Conservation (phyloP, 1,284 basidiomycete genomes). For the Trichosporon faecale region DNA sequence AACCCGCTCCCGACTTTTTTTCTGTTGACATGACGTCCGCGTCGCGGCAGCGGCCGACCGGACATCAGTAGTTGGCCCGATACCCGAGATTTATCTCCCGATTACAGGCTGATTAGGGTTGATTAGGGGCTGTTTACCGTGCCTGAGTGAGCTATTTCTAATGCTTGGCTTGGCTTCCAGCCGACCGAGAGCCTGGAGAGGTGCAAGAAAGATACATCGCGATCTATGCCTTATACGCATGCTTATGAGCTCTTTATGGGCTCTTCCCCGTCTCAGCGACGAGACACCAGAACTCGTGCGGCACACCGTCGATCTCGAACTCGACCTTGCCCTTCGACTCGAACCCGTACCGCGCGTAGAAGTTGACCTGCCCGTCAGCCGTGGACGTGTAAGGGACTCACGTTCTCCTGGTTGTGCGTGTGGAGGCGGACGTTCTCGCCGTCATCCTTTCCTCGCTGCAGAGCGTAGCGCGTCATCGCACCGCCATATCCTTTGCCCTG, state of each 20-base stretch:
- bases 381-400: not conserved
- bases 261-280: not conserved
- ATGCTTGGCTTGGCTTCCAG: not conserved
- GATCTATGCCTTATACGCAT: too few relatives aligned
- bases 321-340: not conserved
- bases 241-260: not conserved
- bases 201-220: not conserved
- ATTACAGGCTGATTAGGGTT: not conserved
- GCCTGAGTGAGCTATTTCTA: not conserved
- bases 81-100: not conserved
- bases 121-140: not conserved
- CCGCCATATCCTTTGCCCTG: not conserved
- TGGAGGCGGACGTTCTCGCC: not conserved
- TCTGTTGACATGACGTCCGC: constrained; percentile 3
- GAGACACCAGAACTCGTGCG: not conserved
- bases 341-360: not conserved
- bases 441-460: not conserved
- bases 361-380: not conserved
- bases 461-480: not conserved
- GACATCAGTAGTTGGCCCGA: not conserved
- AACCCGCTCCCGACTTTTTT: not conserved
- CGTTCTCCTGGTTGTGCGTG: not conserved
- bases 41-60: not conserved
- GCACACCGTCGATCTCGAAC: not conserved
- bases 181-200: too few relatives aligned